Evolutionary conservation across 371 early-diverging fungal genomes (phyloP), one percentile per base, ranked within the genome.

Genomic region (Choanephora cucurbitarum): DNA sequence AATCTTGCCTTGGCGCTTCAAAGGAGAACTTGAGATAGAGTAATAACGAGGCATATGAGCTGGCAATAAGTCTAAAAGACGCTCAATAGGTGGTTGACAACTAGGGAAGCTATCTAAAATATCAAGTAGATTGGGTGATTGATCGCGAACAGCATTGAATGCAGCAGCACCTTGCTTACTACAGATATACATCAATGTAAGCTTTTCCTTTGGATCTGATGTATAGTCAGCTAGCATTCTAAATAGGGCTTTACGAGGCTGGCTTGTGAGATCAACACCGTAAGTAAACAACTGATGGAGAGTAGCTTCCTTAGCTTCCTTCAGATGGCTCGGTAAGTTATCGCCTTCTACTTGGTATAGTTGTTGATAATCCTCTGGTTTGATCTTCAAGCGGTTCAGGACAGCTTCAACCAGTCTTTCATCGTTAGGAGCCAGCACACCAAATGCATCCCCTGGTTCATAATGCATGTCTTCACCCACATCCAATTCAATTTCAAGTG

Each of bases 381-480:
- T 61, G 7, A 80, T 46, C 17, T 44, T 70, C 13, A 89, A 61
- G 22, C 78, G 59, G 0, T 57, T 56, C 24, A 90, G 55, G 2
- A 90, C 47, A 0, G 80, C 84, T 1, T 73, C 58, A 0, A 91
- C 85, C 45, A 88, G 57, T 0, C 63, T 53, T 17, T 83, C 80
- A 51, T 85, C 78, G 64, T 94, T 95, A 19, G 93, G 92, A 1
- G 90, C 88, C 44, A 85, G 54, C 5, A 96, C 72, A 44, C 91
- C 95, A 73, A 96, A 88, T 0, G 94, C 84, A 70, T 94, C 96
- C 32, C 97, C 96, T 4, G 95, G 90, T 5, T 77, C 62, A 59
- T 79, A 87, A 9, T 80, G 63, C 39, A 82, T 70, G 5, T 80
- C 72, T 14, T 87, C 73, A 2, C 69, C 80, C 17, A 88, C 48